Percentiles rank a stretch among this genome's conserved stretches.
phyloP scores from a whole-genome alignment of 345 rosid species.

The Moricandia moricandioides region DNA sequence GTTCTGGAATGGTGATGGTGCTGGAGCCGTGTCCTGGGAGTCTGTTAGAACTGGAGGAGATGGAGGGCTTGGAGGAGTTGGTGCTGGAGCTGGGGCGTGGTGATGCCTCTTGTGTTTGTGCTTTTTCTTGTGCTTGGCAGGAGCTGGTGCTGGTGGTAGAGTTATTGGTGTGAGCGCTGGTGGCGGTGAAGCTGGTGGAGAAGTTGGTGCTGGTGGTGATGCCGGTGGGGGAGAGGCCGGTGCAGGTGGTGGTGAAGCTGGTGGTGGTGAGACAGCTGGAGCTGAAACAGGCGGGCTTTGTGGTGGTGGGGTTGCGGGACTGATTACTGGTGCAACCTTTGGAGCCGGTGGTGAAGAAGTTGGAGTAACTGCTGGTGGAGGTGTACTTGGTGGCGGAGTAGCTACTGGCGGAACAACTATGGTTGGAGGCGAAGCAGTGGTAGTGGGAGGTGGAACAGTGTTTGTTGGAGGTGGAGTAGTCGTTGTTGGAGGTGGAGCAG shows the following conservation, averaged over 20 bases:
- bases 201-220: slow-evolving; percentile 43
- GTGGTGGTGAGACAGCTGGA: slow-evolving; percentile 50
- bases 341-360: slow-evolving; percentile 54
- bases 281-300: slow-evolving; percentile 51
- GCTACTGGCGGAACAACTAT: slow-evolving; percentile 11
- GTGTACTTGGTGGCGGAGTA: slow-evolving; percentile 43
- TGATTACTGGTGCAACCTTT: slow-evolving; percentile 58
- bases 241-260: slow-evolving; percentile 44
- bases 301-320: slow-evolving; percentile 54
- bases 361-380: slow-evolving; percentile 55
- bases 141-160: slow-evolving; percentile 65
- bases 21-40: slow-evolving; percentile 64
- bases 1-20: slow-evolving; percentile 69
- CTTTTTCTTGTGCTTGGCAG: slow-evolving; percentile 58
- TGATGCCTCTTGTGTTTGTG: slow-evolving; percentile 68
- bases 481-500: slow-evolving; percentile 18
- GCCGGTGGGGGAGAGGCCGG: slow-evolving; percentile 41
- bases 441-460: too few relatives aligned
- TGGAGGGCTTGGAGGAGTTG: slow-evolving; percentile 75
- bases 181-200: slow-evolving; percentile 38
- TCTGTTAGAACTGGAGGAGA: slow-evolving; percentile 65
- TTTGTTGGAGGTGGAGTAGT: slow-evolving; percentile 16
- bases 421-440: slow-evolving; percentile 44
- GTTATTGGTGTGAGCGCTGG: slow-evolving; percentile 45
- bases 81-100: slow-evolving; percentile 72